Evolutionary conservation across 306 rosid species (phyloP).

Genomic region (Spatholobus suberectus): DNA sequence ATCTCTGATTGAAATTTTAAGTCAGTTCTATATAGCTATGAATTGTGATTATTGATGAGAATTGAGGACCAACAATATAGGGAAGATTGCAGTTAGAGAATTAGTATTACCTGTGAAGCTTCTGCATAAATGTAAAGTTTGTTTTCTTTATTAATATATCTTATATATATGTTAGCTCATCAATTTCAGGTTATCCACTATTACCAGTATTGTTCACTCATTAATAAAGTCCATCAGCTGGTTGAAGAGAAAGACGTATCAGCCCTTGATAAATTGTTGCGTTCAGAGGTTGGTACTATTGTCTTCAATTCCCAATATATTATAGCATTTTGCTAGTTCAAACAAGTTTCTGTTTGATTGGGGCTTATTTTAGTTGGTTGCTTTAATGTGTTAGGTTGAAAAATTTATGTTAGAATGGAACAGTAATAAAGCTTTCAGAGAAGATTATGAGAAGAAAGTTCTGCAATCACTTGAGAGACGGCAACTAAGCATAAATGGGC

Average conservation of each 20-base stretch:
- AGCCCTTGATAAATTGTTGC: conserved; percentile 19
- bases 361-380: background rate
- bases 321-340: background rate
- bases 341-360: background rate
- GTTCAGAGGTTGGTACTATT: conserved; percentile 15
- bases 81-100: too few relatives aligned
- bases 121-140: background rate
- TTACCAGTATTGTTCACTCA: conserved; percentile 13
- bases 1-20: too few relatives aligned
- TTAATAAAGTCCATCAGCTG: conserved; percentile 22
- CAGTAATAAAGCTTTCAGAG: conserved; percentile 5
- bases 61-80: too few relatives aligned
- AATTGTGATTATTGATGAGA: too few relatives aligned
- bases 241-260: conserved; percentile 30
- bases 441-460: conserved; percentile 36
- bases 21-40: too few relatives aligned
- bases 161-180: background rate
- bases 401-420: conserved; percentile 43
- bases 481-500: background rate
- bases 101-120: background rate
- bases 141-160: background rate
- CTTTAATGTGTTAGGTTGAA: conserved; percentile 34
- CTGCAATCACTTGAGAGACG: background rate
- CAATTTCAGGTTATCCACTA: conserved; percentile 30
- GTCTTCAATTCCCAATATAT: background rate